phyloP scores from a whole-genome alignment of 345 rosid genomes.

The Gossypium herbaceum region DNA sequence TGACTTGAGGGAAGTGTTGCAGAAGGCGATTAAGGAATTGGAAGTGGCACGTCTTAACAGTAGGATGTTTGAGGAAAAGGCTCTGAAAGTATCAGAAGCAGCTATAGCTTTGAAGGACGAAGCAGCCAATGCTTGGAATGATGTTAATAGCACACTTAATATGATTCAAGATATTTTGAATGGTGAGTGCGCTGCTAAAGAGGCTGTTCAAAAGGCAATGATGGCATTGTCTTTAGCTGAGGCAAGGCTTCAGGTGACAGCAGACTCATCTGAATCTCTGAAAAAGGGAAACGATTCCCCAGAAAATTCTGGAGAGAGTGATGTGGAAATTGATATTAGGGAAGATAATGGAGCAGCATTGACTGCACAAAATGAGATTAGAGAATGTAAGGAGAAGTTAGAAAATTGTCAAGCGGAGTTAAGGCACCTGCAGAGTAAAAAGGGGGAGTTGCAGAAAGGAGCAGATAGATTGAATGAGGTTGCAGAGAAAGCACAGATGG shows the following conservation, averaged over 20 bases:
- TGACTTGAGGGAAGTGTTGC: background rate
- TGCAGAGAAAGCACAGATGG: conserved; percentile 3
- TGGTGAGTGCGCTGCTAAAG: background rate
- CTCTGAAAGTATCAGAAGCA: background rate
- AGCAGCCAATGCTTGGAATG: conserved; percentile 5
- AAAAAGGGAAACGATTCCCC: background rate
- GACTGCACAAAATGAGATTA: background rate
- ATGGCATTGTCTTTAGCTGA: background rate
- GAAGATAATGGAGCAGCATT: background rate
- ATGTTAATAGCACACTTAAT: background rate
- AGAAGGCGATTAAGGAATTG: background rate
- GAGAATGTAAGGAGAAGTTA: conserved; percentile 1
- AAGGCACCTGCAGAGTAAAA: conserved; percentile 1
- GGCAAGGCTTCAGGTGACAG: background rate
- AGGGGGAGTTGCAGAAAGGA: background rate
- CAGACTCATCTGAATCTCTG: background rate
- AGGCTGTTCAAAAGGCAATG: conserved; percentile 2
- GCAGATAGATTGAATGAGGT: background rate
- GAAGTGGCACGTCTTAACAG: conserved; percentile 6
- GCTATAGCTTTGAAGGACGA: conserved; percentile 3
- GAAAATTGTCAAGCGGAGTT: background rate
- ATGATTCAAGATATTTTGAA: background rate
- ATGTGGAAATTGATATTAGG: background rate
- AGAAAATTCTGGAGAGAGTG: background rate
- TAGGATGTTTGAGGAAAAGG: conserved; percentile 2